phyloP scores from a whole-genome alignment of 129 eudicot genomes.

The Flaveria linearis region DNA sequence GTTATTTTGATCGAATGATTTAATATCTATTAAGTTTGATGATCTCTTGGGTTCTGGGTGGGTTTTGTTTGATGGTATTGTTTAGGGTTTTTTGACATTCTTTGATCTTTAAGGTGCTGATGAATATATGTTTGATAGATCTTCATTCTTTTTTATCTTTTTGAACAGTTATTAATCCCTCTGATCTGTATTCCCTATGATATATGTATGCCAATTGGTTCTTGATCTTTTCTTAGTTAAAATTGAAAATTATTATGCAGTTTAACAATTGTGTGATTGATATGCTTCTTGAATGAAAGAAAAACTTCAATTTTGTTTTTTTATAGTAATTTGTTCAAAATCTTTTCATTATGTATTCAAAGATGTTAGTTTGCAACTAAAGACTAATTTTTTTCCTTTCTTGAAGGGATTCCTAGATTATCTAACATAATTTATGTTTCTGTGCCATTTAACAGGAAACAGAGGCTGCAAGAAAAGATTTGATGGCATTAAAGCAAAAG shows the following conservation, averaged over 20 bases:
- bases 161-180: not conserved
- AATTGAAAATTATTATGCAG: not conserved
- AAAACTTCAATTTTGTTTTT: not conserved
- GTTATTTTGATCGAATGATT: not conserved
- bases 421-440: not conserved
- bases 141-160: not conserved
- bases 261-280: too few species aligned
- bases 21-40: too few species aligned
- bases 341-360: not conserved
- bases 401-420: not conserved
- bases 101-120: not conserved
- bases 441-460: constrained; percentile 48
- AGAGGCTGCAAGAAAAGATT: constrained; percentile 44
- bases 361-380: not conserved
- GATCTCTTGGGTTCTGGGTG: too few species aligned
- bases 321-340: not conserved
- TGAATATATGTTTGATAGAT: not conserved
- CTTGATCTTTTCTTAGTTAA: not conserved
- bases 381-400: not conserved
- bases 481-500: constrained; percentile 51
- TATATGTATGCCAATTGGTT: not conserved
- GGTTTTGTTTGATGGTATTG: not conserved
- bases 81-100: not conserved
- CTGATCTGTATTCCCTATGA: not conserved
- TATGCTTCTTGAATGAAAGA: too few species aligned